Percentiles rank a stretch among this genome's conserved stretches.
Conservation (phyloP, 2,329 filamentous ascomycete species). For the Aureobasidium melanogenum region DNA sequence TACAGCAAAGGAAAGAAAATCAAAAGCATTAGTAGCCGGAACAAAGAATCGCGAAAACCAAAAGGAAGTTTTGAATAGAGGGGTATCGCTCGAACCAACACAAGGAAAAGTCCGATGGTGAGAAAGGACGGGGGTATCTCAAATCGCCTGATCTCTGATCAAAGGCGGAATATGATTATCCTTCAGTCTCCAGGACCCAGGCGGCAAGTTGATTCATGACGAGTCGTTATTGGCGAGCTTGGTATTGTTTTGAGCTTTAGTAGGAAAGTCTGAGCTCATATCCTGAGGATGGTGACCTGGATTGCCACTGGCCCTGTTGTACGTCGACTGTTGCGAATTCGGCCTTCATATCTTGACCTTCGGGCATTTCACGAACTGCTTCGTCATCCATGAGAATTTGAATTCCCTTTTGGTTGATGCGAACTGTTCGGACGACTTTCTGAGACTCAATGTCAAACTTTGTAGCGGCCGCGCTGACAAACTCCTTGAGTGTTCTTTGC, state of each 20-base stretch:
- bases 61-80: not conserved
- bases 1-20: not conserved
- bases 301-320: constrained; percentile 40
- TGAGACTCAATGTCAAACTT: constrained; percentile 75
- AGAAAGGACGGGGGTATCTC: constrained; percentile 9
- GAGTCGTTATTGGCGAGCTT: not conserved
- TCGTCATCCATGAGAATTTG: constrained; percentile 88
- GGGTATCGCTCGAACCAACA: constrained; percentile 8
- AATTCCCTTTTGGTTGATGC: constrained; percentile 63
- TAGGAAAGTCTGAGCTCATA: constrained; percentile 43
- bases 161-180: constrained; percentile 3
- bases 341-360: constrained; percentile 81
- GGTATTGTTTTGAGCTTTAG: constrained; percentile 19
- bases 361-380: constrained; percentile 69
- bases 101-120: constrained; percentile 11
- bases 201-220: constrained; percentile 7
- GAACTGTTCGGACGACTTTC: constrained; percentile 62
- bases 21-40: constrained; percentile 1
- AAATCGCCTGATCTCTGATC: constrained; percentile 11
- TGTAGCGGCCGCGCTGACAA: constrained; percentile 61
- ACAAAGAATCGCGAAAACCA: not conserved
- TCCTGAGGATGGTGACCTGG: constrained; percentile 31
- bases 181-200: constrained; percentile 12
- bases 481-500: constrained; percentile 64
- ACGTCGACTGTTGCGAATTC: constrained; percentile 52